These are phyloP conservation scores for Diospyros lotus DNA, from an alignment of 148 eudicot species.

Conservation along the genomic window DNA sequence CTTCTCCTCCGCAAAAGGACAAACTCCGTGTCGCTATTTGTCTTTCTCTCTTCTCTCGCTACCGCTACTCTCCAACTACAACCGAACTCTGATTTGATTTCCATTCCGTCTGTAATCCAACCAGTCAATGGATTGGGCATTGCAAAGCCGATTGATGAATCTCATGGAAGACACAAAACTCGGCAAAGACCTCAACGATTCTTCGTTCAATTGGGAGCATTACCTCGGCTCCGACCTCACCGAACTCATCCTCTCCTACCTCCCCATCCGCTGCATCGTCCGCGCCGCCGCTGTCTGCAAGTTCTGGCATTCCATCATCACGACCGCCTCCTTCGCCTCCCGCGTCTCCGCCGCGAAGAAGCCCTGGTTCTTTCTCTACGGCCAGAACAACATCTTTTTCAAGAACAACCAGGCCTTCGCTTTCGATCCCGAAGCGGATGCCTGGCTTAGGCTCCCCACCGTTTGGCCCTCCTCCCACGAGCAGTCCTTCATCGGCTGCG, in stretches of 20 bases:
- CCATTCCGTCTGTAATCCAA: too few species aligned
- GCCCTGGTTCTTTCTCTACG: constrained; percentile 53
- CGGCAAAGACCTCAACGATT: background rate
- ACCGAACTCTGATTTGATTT: too few species aligned
- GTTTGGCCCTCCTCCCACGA: constrained; percentile 21
- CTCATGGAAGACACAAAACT: constrained; percentile 7
- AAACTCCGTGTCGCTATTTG: too few species aligned
- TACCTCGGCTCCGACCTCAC: constrained; percentile 22
- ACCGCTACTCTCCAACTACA: too few species aligned
- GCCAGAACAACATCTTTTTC: constrained; percentile 39
- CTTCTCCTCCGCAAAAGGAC: too few species aligned
- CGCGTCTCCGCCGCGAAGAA: constrained; percentile 30
- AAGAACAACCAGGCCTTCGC: constrained; percentile 46
- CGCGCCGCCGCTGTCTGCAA: constrained; percentile 48
- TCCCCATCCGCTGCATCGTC: constrained; percentile 23
- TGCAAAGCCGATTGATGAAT: too few species aligned
- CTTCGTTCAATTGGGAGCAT: background rate
- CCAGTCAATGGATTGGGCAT: too few species aligned
- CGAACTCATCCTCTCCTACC: constrained; percentile 27
- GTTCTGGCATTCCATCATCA: constrained; percentile 38
- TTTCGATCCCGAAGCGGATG: constrained; percentile 38
- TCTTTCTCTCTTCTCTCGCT: too few species aligned
- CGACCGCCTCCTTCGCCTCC: constrained; percentile 30
- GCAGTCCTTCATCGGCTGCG: constrained; percentile 34
- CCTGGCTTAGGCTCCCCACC: constrained; percentile 42